Evolutionary conservation across 306 rosid species (phyloP).

Genomic region (Neltuma alba): DNA sequence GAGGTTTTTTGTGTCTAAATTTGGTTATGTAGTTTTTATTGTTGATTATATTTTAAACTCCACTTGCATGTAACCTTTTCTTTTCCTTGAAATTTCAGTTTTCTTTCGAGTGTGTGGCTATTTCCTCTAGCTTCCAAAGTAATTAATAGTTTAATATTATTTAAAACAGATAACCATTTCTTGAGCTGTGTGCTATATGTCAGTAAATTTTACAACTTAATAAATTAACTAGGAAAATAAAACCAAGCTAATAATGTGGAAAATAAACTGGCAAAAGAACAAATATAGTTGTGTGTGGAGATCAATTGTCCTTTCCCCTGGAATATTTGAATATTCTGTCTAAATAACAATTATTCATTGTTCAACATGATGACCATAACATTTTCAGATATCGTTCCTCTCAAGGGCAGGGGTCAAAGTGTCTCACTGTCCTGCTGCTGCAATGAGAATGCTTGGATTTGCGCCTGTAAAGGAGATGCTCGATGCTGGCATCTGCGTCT

Average conservation of each 20-base stretch:
- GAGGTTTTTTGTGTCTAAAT: not conserved
- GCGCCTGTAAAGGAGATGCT: slow-evolving; percentile 94
- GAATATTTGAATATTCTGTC: not conserved
- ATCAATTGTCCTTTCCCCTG: not conserved
- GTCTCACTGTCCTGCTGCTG: slow-evolving; percentile 91
- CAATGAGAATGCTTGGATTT: slow-evolving; percentile 97
- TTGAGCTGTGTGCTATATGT: not conserved
- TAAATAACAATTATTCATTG: slow-evolving; percentile 2
- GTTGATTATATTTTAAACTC: not conserved
- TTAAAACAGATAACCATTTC: not conserved
- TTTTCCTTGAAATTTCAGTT: not conserved
- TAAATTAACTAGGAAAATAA: not conserved
- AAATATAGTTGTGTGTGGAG: not conserved
- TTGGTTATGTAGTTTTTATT: not conserved
- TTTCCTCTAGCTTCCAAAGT: not conserved
- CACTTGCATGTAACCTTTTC: slow-evolving; percentile 1
- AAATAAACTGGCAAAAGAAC: not conserved
- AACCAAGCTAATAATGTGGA: not conserved
- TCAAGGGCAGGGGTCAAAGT: slow-evolving; percentile 78
- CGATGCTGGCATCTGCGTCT: slow-evolving; percentile 79
- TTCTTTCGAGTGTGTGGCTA: not conserved
- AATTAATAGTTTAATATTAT: not conserved
- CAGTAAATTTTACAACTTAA: not conserved
- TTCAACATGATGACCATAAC: slow-evolving; percentile 4
- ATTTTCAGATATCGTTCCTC: slow-evolving; percentile 72